Base-by-base conservation (phyloP, 371 early-diverging fungal genomes). In the Umbelopsis sp. region DNA sequence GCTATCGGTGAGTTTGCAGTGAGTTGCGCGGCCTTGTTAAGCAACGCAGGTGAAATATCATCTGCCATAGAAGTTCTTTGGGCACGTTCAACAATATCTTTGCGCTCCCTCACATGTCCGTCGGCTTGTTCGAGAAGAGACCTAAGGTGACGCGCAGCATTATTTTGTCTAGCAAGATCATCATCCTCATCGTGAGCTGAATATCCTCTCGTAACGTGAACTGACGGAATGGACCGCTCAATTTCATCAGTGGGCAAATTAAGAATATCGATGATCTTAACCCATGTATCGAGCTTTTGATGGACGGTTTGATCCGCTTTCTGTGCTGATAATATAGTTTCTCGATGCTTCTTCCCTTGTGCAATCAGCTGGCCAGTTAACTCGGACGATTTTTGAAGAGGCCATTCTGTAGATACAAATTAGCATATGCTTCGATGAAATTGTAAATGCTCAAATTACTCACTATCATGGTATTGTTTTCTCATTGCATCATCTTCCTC, bases 221-320 rank as follows among this genome's bases (percentile, higher is more conserved):
- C 65, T 5, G 65, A 66, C 22, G 74, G 75, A 11, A 83, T 72
- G 4, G 78, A 81, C 24, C 72, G 70, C 50, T 83, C 78, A 3
- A 83, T 67, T 52, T 83, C 81, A 24, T 83, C 76, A 11, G 66
- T 66, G 0, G 77, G 69, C 1, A 81, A 38, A 1, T 73, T 66
- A 0, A 83, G 46, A 0, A 83, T 76, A 63, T 80, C 79, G 63
- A 83, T 83, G 48, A 81, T 81, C 37, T 75, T 81, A 10, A 76
- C 80, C 84, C 84, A 83, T 29, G 84, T 86, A 2, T 91, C 89
- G 22, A 95, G 65, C 70, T 91, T 92, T 32, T 65, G 76, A 44
- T 76, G 68, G 1, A 95, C 87, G 44, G 84, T 80, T 5, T 78
- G 76, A 63, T 96, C 93, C 25, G 89, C 87, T 63, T 89, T 86